Base-by-base conservation (phyloP, 176 grass and related monocot genomes). In the Zizania latifolia region DNA sequence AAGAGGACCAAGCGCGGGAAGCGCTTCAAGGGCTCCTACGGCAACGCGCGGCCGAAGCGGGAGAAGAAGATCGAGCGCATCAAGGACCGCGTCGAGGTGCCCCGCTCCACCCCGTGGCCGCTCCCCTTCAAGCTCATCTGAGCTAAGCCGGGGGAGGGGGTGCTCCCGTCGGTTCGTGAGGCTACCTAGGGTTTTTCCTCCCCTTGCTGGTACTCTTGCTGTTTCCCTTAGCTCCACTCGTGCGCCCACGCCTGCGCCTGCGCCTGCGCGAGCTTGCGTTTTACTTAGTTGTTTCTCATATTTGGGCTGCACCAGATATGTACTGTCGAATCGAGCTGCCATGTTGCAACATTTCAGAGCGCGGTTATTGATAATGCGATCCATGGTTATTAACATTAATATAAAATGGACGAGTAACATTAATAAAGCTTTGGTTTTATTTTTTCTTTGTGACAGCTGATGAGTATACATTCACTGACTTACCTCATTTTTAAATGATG, bases 11-110 rank as follows among this genome's bases (percentile, higher is more conserved):
- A 93, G 78, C 72, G 84, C 62, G 96, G 96, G 84, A 99, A 99
- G 87, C 82, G 96, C 59, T 99, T 99, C 89, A 99, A 94, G 84
- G 96, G 96, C 15, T 99, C 96, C 78, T 99, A 45, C 66, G 92
- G 92, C 24, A 99, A 94, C 79, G 82, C 89, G 29, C 81, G 96
- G 64, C 86, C 84, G 43, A 99, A 99, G 87, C 48, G 62, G 82
- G 89, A 94, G 62, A 92, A 92, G 82, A 92, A 88, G 89, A 92
- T 95, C 39, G 86, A 90, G 82, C 89, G 96, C 75, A 99, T 99
- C 82, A 99, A 99, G 84, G 96, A 99, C 81, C 91, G 92, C 6
- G 70, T 99, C 58, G 96, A 99, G 92, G 96, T 99, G 57, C 92
- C 96, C 39, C 86, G 89, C 36, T 99, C 96, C 72, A 94, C 92